A percentile compares a stretch with the other conserved stretches of the same genome.
Conservation (phyloP, 768 basidiomycete genomes). For the Trametes cinnabarina region DNA sequence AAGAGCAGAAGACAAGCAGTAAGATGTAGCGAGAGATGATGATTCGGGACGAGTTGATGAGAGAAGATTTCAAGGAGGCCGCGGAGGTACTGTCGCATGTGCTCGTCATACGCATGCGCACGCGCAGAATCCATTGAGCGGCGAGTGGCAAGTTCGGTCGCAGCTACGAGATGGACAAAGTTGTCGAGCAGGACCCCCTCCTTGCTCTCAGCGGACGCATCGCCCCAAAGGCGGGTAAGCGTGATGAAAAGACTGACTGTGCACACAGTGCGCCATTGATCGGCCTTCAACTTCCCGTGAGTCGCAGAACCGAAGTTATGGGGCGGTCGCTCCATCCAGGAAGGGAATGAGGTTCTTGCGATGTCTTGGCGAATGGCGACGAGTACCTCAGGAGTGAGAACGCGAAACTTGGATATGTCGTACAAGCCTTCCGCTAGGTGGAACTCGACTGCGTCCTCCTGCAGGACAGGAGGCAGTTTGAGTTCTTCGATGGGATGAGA, state of each 20-base stretch:
- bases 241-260: conserved; percentile 36
- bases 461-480: no score
- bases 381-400: neutral
- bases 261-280: conserved; percentile 36
- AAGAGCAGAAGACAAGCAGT: conserved; percentile 26
- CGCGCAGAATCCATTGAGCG: neutral
- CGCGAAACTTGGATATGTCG: neutral
- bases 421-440: neutral
- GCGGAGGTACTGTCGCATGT: conserved; percentile 23
- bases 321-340: conserved; percentile 34
- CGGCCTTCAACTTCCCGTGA: conserved; percentile 35
- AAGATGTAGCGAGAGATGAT: conserved; percentile 36
- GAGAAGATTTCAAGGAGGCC: conserved; percentile 23
- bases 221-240: conserved; percentile 36
- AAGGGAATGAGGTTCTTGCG: conserved; percentile 19
- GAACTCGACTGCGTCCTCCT: no score
- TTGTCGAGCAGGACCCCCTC: conserved; percentile 26
- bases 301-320: conserved; percentile 31
- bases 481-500: no score
- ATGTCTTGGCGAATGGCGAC: neutral
- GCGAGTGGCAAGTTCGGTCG: conserved; percentile 25
- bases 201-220: conserved; percentile 5
- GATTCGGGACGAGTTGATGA: conserved; percentile 27
- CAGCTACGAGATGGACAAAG: conserved; percentile 27
- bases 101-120: conserved; percentile 6